phyloP scores from a whole-genome alignment of 805 yeast species.

The Ogataea ramenticola region DNA sequence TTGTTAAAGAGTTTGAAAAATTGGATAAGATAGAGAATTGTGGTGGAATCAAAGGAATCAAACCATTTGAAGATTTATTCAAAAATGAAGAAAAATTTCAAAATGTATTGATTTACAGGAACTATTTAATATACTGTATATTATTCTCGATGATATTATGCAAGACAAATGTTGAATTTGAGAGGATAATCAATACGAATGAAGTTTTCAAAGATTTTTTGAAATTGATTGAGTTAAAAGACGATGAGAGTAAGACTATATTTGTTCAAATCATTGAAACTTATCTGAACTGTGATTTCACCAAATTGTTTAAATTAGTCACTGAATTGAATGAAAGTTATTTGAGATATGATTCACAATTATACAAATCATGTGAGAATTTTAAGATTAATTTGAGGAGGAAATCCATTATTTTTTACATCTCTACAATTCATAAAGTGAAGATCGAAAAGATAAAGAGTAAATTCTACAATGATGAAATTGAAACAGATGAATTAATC shows the following conservation, averaged over 20 bases:
- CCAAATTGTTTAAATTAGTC: background rate
- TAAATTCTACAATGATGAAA: constrained; percentile 8
- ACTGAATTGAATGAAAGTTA: background rate
- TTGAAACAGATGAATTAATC: constrained; percentile 3
- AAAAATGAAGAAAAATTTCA: constrained; percentile 1
- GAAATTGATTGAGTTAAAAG: background rate
- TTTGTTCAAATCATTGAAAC: constrained; percentile 1
- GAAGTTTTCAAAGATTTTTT: background rate
- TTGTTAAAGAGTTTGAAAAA: constrained; percentile 13
- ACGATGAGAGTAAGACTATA: background rate
- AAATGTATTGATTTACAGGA: background rate
- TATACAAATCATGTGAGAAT: constrained; percentile 16
- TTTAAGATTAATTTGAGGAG: constrained; percentile 7
- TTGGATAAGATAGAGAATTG: constrained; percentile 2
- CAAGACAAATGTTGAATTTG: background rate
- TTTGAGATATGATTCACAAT: constrained; percentile 4
- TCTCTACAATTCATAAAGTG: constrained; percentile 22
- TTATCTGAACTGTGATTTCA: background rate
- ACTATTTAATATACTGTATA: background rate
- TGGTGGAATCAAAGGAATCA: background rate
- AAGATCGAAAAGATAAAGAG: constrained; percentile 13
- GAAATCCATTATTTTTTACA: constrained; percentile 9
- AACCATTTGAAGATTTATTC: background rate
- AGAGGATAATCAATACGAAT: background rate
- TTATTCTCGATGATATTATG: constrained; percentile 1